A percentile compares a stretch with the other conserved stretches of the same genome.
phyloP scores from a whole-genome alignment of 2,329 filamentous ascomycete genomes.

The Pleomassaria siparia region DNA sequence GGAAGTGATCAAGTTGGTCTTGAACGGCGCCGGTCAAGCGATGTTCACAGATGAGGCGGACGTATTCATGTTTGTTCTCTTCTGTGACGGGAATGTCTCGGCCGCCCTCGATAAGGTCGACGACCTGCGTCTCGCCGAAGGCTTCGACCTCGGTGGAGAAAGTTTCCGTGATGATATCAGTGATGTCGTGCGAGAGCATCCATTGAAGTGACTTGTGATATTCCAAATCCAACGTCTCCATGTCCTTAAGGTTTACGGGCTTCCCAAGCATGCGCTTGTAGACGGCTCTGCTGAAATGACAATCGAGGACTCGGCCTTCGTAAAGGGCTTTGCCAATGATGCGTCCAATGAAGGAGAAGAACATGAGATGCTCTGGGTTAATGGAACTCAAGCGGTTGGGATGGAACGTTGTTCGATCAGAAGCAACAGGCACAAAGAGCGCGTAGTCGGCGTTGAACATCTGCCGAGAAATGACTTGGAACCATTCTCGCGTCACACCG shows the following conservation, averaged over 20 bases:
- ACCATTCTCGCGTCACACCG: constrained; percentile 98
- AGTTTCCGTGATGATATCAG: constrained; percentile 93
- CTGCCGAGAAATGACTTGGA: constrained; percentile 92
- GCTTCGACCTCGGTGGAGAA: constrained; percentile 93
- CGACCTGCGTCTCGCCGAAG: constrained; percentile 84
- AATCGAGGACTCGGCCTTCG: constrained; percentile 92
- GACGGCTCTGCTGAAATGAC: constrained; percentile 97
- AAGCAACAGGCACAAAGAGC: constrained; percentile 93
- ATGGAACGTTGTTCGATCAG: constrained; percentile 97
- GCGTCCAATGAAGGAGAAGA: constrained; percentile 99
- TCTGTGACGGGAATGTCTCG: constrained; percentile 93
- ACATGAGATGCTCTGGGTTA: constrained; percentile 93
- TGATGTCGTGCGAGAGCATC: constrained; percentile 99
- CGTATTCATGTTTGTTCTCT: constrained; percentile 98
- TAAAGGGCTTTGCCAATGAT: constrained; percentile 98
- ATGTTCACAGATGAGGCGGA: constrained; percentile 91
- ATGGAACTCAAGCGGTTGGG: constrained; percentile 91
- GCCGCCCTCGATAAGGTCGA: constrained; percentile 85
- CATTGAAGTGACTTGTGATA: constrained; percentile 98
- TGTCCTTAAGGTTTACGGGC: constrained; percentile 95
- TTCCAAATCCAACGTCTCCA: constrained; percentile 97
- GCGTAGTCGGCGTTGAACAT: constrained; percentile 99
- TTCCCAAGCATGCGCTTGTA: constrained; percentile 98
- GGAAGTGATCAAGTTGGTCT: constrained; percentile 90
- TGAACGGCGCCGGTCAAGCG: constrained; percentile 88